Evolutionary conservation across 306 rosid species (phyloP).

Genomic region (Pyrus pyrifolia): DNA sequence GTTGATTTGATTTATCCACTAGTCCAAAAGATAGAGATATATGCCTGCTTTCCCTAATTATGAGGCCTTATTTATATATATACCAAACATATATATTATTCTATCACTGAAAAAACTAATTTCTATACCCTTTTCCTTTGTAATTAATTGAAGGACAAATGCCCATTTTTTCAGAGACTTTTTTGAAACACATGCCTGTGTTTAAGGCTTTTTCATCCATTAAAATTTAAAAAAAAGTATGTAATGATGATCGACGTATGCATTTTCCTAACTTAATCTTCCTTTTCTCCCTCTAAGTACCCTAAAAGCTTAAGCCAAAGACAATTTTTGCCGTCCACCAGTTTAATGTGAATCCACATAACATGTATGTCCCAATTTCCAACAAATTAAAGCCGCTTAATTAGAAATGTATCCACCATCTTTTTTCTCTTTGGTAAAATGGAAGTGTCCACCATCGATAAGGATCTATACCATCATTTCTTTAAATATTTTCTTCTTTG

Average conservation of each 20-base stretch:
- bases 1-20: not conserved
- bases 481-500: not conserved
- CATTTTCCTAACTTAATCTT: not conserved
- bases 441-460: not conserved
- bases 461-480: constrained; percentile 9
- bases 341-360: constrained; percentile 2
- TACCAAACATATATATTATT: not conserved
- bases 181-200: not conserved
- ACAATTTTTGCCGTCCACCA: constrained; percentile 8
- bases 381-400: constrained; percentile 2
- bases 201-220: not conserved
- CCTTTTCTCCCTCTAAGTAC: not conserved
- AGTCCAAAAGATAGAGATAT: not conserved
- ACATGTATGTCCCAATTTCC: not conserved
- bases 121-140: not conserved
- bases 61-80: too few species aligned
- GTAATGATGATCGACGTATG: not conserved
- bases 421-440: not conserved
- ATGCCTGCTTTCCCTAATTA: too few species aligned
- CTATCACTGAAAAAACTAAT: not conserved
- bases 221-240: not conserved
- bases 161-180: not conserved
- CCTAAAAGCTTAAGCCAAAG: constrained; percentile 3
- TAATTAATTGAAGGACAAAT: not conserved
- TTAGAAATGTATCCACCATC: not conserved